Conservation (phyloP, 495 filamentous ascomycete species). For the Xeromyces bisporus region DNA sequence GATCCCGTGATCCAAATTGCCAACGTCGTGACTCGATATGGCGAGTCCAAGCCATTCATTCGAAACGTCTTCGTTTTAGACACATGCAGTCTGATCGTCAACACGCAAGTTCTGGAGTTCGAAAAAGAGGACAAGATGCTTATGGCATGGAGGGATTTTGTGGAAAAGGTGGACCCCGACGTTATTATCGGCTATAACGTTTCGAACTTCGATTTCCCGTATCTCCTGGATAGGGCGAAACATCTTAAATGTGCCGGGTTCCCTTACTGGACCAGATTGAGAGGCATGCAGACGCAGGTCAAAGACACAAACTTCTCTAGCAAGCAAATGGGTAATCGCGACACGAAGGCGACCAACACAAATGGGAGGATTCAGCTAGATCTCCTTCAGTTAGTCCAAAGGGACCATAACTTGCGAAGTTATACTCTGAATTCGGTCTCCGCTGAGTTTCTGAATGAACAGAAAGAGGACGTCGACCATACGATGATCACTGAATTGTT, state of each 20-base stretch:
- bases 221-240: conserved; percentile 77
- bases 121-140: conserved; percentile 72
- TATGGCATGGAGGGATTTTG: conserved; percentile 70
- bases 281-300: conserved; percentile 41
- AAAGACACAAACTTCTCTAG: conserved; percentile 79
- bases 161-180: conserved; percentile 85
- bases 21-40: conserved; percentile 90
- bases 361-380: conserved; percentile 89
- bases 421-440: conserved; percentile 97
- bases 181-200: conserved; percentile 99
- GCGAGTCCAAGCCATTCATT: conserved; percentile 88
- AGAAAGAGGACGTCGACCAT: conserved; percentile 97
- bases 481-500: conserved; percentile 98
- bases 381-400: conserved; percentile 78
- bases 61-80: conserved; percentile 93
- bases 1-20: conserved; percentile 98
- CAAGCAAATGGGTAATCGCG: conserved; percentile 97
- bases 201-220: conserved; percentile 96
- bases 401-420: conserved; percentile 86
- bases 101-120: conserved; percentile 80
- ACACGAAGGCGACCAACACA: conserved; percentile 85
- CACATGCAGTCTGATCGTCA: conserved; percentile 79
- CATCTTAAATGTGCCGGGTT: conserved; percentile 62
- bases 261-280: conserved; percentile 69
- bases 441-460: conserved; percentile 89